Conservation (phyloP, 2,329 filamentous ascomycete species). For the Fusarium irregulare region DNA sequence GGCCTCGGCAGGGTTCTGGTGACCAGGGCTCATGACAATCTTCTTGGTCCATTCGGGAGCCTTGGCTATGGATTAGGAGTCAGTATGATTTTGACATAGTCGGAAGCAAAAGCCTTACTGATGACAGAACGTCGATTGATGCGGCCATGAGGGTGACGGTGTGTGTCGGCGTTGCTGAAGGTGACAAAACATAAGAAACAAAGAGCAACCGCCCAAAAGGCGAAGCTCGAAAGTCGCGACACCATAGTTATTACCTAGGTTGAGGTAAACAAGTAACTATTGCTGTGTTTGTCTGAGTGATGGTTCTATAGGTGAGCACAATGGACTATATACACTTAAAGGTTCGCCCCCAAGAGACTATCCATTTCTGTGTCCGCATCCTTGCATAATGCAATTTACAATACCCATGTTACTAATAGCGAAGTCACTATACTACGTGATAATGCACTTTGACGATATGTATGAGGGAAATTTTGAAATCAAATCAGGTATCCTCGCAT, state of each 20-base stretch:
- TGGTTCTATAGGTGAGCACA: neutral
- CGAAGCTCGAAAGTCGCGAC: neutral
- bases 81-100: neutral
- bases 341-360: neutral
- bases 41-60: slow-evolving; percentile 13
- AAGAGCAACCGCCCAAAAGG: slow-evolving; percentile 1
- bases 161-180: neutral
- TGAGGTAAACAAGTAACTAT: neutral
- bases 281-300: neutral
- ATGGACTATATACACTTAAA: neutral
- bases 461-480: neutral
- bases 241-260: neutral
- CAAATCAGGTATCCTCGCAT: too few relatives aligned
- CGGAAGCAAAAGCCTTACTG: neutral
- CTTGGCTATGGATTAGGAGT: neutral
- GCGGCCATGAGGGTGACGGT: neutral
- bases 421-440: neutral
- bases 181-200: slow-evolving; percentile 1
- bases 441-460: neutral
- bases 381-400: accelerated
- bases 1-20: slow-evolving; percentile 12
- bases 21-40: neutral
- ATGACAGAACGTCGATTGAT: slow-evolving; percentile 1
- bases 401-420: neutral
- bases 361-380: neutral